Base-by-base conservation (phyloP, 495 filamentous ascomycete species). In the Pseudoneurospora amorphoporcata region DNA sequence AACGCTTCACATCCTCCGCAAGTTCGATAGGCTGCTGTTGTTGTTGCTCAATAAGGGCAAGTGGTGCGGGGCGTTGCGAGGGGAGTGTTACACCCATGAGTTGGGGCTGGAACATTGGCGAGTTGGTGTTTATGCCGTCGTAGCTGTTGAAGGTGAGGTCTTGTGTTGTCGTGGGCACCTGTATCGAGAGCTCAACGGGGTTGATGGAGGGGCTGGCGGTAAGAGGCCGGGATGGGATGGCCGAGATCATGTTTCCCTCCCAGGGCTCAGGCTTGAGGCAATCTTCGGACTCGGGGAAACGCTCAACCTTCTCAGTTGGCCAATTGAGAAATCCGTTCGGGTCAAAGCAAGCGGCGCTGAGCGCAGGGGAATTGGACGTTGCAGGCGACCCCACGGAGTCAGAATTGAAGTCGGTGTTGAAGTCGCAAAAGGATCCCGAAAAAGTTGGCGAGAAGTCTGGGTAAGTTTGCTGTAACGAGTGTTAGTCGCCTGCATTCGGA, bases 191-290 rank as follows among this genome's bases (percentile, higher is more conserved):
- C 14, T 77, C 76, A 72, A 77, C 75, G 17, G 79, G 79, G 73
- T 80, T 78, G 75, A 81, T 73, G 12, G 76, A 78, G 8, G 79
- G 77, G 72, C 75, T 80, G 41, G 77, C 4, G 23, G 72, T 47
- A 12, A 43, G 32, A 37, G 73, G 71, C 4, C 69, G 69, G 3
- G 72, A 10, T 5, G 73, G 70, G 43, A 72, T 65, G 38, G 72
- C 17, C 19, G 70, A 8, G 32, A 77, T 43, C 0, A 75, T 6
- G 19, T 72, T 40, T 23, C 61, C 71, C 69, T 58, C 76, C 61
- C 76, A 74, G 40, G 72, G 74, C 47, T 76, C 69, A n/a, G 74
- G 7, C 70, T 75, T 74, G 72, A 75, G 68, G 41, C 75, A 68
- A 53, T 17, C 47, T n/a, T 78, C 76, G 35, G 74, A 61, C 9